A percentile compares a stretch with the other conserved stretches of the same genome.
phyloP scores from a whole-genome alignment of 805 yeast genomes.

The Saccharomyces eubayanus region DNA sequence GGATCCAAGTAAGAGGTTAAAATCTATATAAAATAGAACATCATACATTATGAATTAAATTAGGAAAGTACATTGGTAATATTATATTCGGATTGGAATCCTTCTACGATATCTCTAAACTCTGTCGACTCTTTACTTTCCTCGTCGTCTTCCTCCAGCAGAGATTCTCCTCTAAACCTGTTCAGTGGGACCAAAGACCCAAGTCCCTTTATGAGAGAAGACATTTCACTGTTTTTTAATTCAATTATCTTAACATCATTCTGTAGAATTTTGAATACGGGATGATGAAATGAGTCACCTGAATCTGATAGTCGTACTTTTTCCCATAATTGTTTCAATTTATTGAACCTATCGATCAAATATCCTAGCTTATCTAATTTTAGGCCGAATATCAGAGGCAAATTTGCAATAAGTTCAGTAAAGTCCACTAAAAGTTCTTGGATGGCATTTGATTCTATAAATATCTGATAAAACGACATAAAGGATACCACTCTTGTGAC shows the following conservation, averaged over 20 bases:
- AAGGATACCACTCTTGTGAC: constrained; percentile 19
- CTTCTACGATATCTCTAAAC: constrained; percentile 12
- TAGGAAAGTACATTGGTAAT: constrained; percentile 10
- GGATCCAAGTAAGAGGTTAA: neutral
- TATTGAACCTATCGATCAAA: constrained; percentile 14
- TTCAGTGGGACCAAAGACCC: neutral
- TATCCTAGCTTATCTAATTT: constrained; percentile 7
- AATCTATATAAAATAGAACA: neutral
- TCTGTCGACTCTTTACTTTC: constrained; percentile 7
- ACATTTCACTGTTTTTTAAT: constrained; percentile 3
- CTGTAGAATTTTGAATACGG: constrained; percentile 21
- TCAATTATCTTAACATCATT: constrained; percentile 18
- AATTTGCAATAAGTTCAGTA: constrained; percentile 12
- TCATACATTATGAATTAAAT: neutral
- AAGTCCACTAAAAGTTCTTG: constrained; percentile 17
- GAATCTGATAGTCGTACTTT: constrained; percentile 16
- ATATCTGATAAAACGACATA: constrained; percentile 20
- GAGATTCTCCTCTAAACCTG: neutral
- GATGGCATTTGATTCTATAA: constrained; percentile 10
- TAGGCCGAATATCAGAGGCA: constrained; percentile 13
- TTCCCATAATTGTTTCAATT: constrained; percentile 18
- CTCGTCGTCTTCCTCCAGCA: constrained; percentile 1
- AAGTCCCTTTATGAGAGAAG: constrained; percentile 7
- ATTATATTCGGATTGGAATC: constrained; percentile 16
- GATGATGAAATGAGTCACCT: constrained; percentile 16